Conservation (phyloP, 768 basidiomycete genomes). For the Tricholomella constricta region DNA sequence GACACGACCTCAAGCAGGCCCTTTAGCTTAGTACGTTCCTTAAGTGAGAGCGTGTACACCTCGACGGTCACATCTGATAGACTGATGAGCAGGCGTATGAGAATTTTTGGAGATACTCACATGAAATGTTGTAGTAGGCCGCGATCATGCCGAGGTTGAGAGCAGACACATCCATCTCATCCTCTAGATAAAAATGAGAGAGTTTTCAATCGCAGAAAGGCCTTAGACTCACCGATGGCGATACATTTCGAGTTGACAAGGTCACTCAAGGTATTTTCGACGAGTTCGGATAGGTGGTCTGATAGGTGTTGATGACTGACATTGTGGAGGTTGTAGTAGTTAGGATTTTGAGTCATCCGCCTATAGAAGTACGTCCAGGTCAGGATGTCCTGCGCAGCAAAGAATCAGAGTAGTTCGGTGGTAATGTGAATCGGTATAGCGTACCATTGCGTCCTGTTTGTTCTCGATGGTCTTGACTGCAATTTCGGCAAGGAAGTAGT, state of each 20-base stretch:
- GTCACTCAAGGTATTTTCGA: slow-evolving; percentile 90
- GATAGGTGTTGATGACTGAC: slow-evolving; percentile 95
- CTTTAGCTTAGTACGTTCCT: slow-evolving; percentile 95
- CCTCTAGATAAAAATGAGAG: slow-evolving; percentile 48
- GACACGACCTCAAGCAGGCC: slow-evolving; percentile 96
- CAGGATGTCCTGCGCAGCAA: slow-evolving; percentile 71
- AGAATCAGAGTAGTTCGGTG: background rate
- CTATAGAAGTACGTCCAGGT: slow-evolving; percentile 99
- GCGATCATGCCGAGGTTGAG: slow-evolving; percentile 99
- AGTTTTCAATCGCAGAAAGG: background rate
- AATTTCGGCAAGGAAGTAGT: slow-evolving; percentile 98
- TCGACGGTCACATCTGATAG: slow-evolving; percentile 88
- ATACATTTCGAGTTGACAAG: slow-evolving; percentile 96
- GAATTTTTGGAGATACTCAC: slow-evolving; percentile 41
- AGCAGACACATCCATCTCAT: slow-evolving; percentile 90
- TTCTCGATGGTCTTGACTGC: slow-evolving; percentile 99
- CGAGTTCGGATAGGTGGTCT: slow-evolving; percentile 93
- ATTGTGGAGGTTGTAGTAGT: slow-evolving; percentile 92
- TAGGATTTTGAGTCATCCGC: slow-evolving; percentile 96
- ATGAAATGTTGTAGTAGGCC: slow-evolving; percentile 93
- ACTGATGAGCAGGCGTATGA: slow-evolving; percentile 13
- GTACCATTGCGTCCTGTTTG: slow-evolving; percentile 94
- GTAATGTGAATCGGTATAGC: slow-evolving; percentile 12
- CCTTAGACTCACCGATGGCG: slow-evolving; percentile 60
- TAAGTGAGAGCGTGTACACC: slow-evolving; percentile 93